These are phyloP conservation scores for Puya raimondii DNA, from an alignment of 176 grass and related monocot species.

Conservation along the genomic window DNA sequence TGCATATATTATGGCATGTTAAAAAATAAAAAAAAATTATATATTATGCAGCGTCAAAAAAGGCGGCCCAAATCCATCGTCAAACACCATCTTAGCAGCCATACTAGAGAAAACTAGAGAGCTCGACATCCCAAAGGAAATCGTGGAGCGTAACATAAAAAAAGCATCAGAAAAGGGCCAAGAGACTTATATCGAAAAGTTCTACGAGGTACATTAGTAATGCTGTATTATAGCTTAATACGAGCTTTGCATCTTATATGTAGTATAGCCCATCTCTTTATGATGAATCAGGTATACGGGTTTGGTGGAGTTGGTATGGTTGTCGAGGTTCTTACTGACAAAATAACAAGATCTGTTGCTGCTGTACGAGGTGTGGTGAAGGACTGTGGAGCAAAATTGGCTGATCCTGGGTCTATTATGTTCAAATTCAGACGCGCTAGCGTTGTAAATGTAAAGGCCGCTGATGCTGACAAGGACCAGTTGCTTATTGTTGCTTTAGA, in stretches of 20 bases:
- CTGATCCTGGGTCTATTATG: slow-evolving; percentile 84
- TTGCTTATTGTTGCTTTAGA: slow-evolving; percentile 67
- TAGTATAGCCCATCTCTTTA: background rate
- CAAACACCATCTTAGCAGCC: slow-evolving; percentile 73
- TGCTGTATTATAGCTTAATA: slow-evolving; percentile 8
- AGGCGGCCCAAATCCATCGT: slow-evolving; percentile 63
- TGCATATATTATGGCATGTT: background rate
- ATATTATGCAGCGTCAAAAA: slow-evolving; percentile 67
- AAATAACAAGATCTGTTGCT: slow-evolving; percentile 93
- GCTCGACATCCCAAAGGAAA: slow-evolving; percentile 83
- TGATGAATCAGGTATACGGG: slow-evolving; percentile 62
- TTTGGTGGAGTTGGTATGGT: slow-evolving; percentile 97
- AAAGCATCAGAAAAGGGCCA: slow-evolving; percentile 91
- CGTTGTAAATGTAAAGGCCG: slow-evolving; percentile 76
- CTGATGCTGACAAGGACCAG: slow-evolving; percentile 73
- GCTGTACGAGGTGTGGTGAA: slow-evolving; percentile 64
- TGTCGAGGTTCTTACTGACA: slow-evolving; percentile 95
- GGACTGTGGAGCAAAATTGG: slow-evolving; percentile 71
- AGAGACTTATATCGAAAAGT: slow-evolving; percentile 84
- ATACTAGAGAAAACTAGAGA: slow-evolving; percentile 80
- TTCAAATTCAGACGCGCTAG: slow-evolving; percentile 81
- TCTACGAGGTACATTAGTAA: slow-evolving; percentile 56
- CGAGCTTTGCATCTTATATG: background rate
- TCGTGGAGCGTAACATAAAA: slow-evolving; percentile 96
- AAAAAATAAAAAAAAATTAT: background rate